Conservation (phyloP, 2,329 filamentous ascomycete genomes). For the Colletotrichum caudatum region DNA sequence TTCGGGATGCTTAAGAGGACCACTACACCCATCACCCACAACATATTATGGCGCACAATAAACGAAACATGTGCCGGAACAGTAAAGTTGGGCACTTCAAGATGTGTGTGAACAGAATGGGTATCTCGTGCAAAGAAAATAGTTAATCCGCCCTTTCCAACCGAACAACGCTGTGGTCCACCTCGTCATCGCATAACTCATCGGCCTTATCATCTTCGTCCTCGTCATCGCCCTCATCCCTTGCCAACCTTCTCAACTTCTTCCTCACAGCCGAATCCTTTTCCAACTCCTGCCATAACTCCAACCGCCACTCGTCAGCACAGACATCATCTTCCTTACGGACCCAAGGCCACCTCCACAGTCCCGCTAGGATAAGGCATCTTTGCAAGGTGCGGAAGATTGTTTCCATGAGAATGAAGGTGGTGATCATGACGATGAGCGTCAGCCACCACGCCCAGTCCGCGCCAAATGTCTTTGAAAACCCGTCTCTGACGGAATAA, state of each 20-base stretch:
- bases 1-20: neutral
- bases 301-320: slow-evolving; percentile 63
- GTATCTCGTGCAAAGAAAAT: slow-evolving; percentile 32
- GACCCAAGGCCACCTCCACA: slow-evolving; percentile 62
- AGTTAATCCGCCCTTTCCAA: slow-evolving; percentile 12
- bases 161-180: neutral
- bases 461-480: slow-evolving; percentile 74
- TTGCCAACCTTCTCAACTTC: slow-evolving; percentile 56
- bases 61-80: neutral
- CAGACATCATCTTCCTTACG: slow-evolving; percentile 44
- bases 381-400: slow-evolving; percentile 64
- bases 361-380: slow-evolving; percentile 58
- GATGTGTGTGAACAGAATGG: slow-evolving; percentile 2
- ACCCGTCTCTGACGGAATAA: slow-evolving; percentile 77
- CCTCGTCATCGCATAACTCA: neutral
- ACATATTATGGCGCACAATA: neutral
- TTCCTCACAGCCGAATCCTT: slow-evolving; percentile 60
- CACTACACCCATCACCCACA: neutral
- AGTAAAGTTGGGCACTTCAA: neutral
- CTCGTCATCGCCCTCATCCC: slow-evolving; percentile 48
- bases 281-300: slow-evolving; percentile 71
- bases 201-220: slow-evolving; percentile 38
- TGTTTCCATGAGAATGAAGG: slow-evolving; percentile 75
- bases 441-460: slow-evolving; percentile 81
- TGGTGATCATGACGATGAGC: slow-evolving; percentile 71